Conservation (phyloP, 1,139 yeast genomes). For the Yamadazyma trypodendri region DNA sequence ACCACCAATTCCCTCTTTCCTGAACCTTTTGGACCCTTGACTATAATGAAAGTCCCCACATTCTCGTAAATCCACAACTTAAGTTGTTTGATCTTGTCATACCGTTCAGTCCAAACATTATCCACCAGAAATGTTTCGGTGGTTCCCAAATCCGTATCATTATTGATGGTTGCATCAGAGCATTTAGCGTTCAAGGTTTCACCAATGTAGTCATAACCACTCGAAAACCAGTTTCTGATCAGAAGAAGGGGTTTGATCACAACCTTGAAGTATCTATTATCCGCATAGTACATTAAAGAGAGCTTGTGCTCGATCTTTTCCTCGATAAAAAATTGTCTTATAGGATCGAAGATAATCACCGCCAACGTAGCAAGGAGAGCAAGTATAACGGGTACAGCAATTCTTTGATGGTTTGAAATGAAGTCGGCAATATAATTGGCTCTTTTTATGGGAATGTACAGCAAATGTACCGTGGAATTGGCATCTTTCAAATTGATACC, state of each 20-base stretch:
- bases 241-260: conserved; percentile 27
- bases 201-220: conserved; percentile 30
- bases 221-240: conserved; percentile 25
- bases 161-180: conserved; percentile 18
- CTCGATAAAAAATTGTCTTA: conserved; percentile 76
- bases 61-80: conserved; percentile 81
- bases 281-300: conserved; percentile 30
- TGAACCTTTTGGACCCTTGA: conserved; percentile 91
- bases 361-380: conserved; percentile 67
- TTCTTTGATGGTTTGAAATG: conserved; percentile 74
- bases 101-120: conserved; percentile 63
- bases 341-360: conserved; percentile 87
- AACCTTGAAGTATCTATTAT: conserved; percentile 28
- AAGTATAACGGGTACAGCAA: conserved; percentile 60
- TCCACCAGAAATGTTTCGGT: conserved; percentile 11
- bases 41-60: conserved; percentile 76
- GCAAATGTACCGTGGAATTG: conserved; percentile 65
- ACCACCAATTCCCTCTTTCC: conserved; percentile 84
- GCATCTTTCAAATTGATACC: conserved; percentile 60
- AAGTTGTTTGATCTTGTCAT: conserved; percentile 64
- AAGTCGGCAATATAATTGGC: conserved; percentile 54
- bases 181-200: conserved; percentile 19
- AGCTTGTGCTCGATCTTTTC: conserved; percentile 63
- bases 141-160: conserved; percentile 13
- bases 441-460: conserved; percentile 58